Evolutionary conservation across 2,329 filamentous ascomycete species (phyloP).

Genomic region (Cytospora piceae): DNA sequence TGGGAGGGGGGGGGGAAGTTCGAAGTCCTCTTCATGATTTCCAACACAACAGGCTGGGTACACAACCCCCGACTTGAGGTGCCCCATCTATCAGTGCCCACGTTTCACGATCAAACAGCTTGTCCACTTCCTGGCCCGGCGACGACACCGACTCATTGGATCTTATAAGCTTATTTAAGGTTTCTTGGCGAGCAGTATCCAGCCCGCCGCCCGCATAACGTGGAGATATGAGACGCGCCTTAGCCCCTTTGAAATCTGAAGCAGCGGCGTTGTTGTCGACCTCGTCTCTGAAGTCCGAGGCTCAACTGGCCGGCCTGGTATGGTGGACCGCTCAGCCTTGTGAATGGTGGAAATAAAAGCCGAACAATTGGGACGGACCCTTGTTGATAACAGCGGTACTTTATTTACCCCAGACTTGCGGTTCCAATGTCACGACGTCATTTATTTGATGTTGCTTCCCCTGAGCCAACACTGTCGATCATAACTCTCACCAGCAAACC

Average conservation of each 20-base stretch:
- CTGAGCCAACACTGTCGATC: neutral
- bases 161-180: neutral
- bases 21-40: neutral
- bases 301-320: neutral
- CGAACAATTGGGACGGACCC: neutral
- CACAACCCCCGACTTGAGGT: neutral
- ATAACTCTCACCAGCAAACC: neutral
- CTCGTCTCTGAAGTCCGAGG: neutral
- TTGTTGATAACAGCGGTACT: neutral
- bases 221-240: neutral
- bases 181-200: neutral
- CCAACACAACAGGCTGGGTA: neutral
- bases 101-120: neutral
- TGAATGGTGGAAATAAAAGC: neutral
- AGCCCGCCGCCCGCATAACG: neutral
- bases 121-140: neutral
- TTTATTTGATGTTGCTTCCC: neutral
- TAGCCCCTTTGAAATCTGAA: neutral
- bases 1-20: neutral
- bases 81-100: neutral
- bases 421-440: neutral
- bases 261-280: neutral
- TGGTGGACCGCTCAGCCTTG: neutral
- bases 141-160: neutral
- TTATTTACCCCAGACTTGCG: neutral